Conservation (phyloP, 2,329 filamentous ascomycete species). For the Cadophora malorum region DNA sequence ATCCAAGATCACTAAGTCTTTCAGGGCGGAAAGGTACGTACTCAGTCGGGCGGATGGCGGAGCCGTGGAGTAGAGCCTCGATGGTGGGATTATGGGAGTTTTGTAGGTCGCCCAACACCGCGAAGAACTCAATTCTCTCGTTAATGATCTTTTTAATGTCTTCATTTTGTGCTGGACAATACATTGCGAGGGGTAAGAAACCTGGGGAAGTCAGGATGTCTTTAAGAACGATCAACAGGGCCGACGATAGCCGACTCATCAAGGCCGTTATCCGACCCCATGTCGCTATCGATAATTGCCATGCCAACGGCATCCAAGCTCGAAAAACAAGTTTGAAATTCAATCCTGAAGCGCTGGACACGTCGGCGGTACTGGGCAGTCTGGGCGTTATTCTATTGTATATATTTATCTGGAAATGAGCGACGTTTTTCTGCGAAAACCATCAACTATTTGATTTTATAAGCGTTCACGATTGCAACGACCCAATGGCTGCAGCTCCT, state of each 20-base stretch:
- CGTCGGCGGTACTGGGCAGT: slow-evolving; percentile 16
- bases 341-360: not conserved
- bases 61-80: slow-evolving; percentile 42
- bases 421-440: not conserved
- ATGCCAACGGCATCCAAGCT: slow-evolving; percentile 18
- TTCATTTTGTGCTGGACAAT: slow-evolving; percentile 34
- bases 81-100: slow-evolving; percentile 14
- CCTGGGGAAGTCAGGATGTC: slow-evolving; percentile 24
- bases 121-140: slow-evolving; percentile 23
- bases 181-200: slow-evolving; percentile 23
- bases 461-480: not conserved
- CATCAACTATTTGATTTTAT: not conserved
- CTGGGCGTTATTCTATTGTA: slow-evolving; percentile 18
- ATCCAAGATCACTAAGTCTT: too few species aligned
- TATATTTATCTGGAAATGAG: slow-evolving; percentile 14
- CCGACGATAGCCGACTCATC: slow-evolving; percentile 15
- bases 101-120: slow-evolving; percentile 21
- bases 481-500: slow-evolving; percentile 37
- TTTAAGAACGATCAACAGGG: slow-evolving; percentile 5
- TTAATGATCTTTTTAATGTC: slow-evolving; percentile 28
- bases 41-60: slow-evolving; percentile 66
- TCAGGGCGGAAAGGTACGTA: too few species aligned
- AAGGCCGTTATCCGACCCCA: not conserved
- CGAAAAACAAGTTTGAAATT: slow-evolving; percentile 14
- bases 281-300: slow-evolving; percentile 19